A percentile compares a stretch with the other conserved stretches of the same genome.
phyloP scores from a whole-genome alignment of 1,284 basidiomycete species.

The Rhodotorula sp. region DNA sequence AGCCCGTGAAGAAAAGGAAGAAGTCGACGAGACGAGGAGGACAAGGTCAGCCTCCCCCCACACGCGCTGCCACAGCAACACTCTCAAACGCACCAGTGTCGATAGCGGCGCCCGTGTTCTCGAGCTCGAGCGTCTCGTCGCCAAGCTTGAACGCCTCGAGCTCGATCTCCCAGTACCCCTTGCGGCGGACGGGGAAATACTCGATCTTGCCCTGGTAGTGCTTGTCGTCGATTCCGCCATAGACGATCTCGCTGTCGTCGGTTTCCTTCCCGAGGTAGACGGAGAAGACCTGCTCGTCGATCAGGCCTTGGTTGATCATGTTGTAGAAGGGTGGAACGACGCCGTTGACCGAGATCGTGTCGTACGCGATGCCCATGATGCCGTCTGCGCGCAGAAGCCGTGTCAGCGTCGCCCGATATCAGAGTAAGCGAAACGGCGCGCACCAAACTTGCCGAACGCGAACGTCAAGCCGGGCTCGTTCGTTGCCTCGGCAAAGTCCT shows the following conservation, averaged over 20 bases:
- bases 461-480: constrained; percentile 97
- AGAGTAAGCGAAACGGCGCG: neutral
- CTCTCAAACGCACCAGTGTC: constrained; percentile 78
- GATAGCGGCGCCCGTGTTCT: constrained; percentile 86
- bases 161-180: constrained; percentile 75
- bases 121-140: constrained; percentile 75
- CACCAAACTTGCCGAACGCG: constrained; percentile 49
- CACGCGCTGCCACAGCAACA: neutral
- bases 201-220: constrained; percentile 79
- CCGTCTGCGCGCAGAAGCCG: constrained; percentile 63
- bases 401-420: constrained; percentile 51
- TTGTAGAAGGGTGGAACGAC: constrained; percentile 94
- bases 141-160: constrained; percentile 52
- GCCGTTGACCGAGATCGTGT: constrained; percentile 93
- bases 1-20: constrained; percentile 22
- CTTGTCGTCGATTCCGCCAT: constrained; percentile 81
- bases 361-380: constrained; percentile 90
- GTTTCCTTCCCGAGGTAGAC: constrained; percentile 91
- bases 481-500: constrained; percentile 94
- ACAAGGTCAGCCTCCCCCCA: neutral
- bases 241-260: constrained; percentile 83
- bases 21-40: neutral
- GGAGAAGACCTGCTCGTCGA: constrained; percentile 85
- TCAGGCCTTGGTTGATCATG: constrained; percentile 79
- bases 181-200: constrained; percentile 90